These are phyloP conservation scores for Byssoonygena ceratinophila DNA, from an alignment of 2,329 filamentous ascomycete species.

Conservation along the genomic window DNA sequence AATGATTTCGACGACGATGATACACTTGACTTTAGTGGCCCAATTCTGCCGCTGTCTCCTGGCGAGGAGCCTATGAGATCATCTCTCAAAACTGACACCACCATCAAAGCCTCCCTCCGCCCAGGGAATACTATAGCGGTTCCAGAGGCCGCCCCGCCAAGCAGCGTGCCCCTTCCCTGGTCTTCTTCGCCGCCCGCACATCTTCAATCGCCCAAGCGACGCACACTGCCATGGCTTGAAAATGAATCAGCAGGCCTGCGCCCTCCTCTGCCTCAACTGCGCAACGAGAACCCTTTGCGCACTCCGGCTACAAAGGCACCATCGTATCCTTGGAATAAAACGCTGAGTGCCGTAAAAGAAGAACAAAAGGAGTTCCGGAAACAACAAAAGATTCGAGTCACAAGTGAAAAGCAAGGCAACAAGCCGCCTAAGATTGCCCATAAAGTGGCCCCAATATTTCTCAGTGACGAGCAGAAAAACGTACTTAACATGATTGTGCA, in stretches of 20 bases:
- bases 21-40: slow-evolving; percentile 48
- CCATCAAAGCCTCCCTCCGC: slow-evolving; percentile 28
- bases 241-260: slow-evolving; percentile 23
- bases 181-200: slow-evolving; percentile 47
- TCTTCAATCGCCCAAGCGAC: slow-evolving; percentile 42
- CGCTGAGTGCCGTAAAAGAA: slow-evolving; percentile 63
- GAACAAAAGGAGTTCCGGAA: slow-evolving; percentile 63
- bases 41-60: slow-evolving; percentile 16
- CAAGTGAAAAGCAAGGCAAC: slow-evolving; percentile 23
- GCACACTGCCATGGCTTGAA: slow-evolving; percentile 51
- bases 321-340: slow-evolving; percentile 58
- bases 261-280: not conserved
- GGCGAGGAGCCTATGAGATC: slow-evolving; percentile 15
- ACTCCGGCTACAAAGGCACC: slow-evolving; percentile 39
- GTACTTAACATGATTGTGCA: slow-evolving; percentile 76
- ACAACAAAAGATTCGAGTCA: slow-evolving; percentile 40
- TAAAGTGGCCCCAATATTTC: slow-evolving; percentile 49
- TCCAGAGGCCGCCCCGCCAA: slow-evolving; percentile 30
- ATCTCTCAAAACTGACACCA: slow-evolving; percentile 23
- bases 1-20: slow-evolving; percentile 82
- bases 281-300: not conserved
- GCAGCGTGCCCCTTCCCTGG: slow-evolving; percentile 58
- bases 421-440: slow-evolving; percentile 23
- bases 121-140: slow-evolving; percentile 18
- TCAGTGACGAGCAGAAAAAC: slow-evolving; percentile 77